phyloP scores from a whole-genome alignment of 2,329 filamentous ascomycete genomes.

The Claviceps quebecensis region DNA sequence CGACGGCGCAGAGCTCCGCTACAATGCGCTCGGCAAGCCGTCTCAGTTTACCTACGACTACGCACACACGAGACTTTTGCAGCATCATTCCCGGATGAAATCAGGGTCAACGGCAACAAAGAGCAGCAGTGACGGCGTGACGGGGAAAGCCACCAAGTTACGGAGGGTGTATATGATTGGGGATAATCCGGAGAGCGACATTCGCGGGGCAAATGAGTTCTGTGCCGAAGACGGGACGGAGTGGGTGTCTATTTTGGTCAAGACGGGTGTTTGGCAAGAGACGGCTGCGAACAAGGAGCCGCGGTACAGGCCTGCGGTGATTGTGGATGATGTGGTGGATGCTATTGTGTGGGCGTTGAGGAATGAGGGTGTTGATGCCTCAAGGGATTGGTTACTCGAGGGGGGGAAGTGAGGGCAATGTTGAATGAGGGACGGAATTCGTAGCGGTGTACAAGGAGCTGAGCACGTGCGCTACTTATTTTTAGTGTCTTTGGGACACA shows the following conservation, averaged over 20 bases:
- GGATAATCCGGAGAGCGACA: conserved; percentile 81
- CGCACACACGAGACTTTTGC: conserved; percentile 58
- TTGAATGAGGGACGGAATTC: not conserved
- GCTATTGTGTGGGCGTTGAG: conserved; percentile 66
- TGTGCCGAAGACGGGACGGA: conserved; percentile 49
- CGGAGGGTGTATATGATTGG: conserved; percentile 86
- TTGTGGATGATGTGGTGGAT: conserved; percentile 60
- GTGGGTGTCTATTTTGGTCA: conserved; percentile 66
- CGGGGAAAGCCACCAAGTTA: conserved; percentile 44
- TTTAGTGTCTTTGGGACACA: no score
- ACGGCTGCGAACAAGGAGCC: conserved; percentile 32
- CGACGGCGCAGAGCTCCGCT: conserved; percentile 43
- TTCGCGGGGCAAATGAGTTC: conserved; percentile 72
- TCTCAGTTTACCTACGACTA: conserved; percentile 64
- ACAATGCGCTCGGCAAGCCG: conserved; percentile 73
- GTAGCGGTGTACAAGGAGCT: not conserved
- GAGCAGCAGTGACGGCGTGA: conserved; percentile 5
- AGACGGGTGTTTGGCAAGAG: conserved; percentile 59
- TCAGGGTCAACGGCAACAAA: conserved; percentile 7
- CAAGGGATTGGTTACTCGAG: conserved; percentile 16
- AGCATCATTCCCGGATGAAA: conserved; percentile 20
- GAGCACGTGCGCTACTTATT: no score
- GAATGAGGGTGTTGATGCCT: conserved; percentile 30
- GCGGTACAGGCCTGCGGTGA: conserved; percentile 44
- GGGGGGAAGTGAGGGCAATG: not conserved